Evolutionary conservation across 2,329 filamentous ascomycete genomes (phyloP).

Genomic region (Dothideomycetidae sp.): DNA sequence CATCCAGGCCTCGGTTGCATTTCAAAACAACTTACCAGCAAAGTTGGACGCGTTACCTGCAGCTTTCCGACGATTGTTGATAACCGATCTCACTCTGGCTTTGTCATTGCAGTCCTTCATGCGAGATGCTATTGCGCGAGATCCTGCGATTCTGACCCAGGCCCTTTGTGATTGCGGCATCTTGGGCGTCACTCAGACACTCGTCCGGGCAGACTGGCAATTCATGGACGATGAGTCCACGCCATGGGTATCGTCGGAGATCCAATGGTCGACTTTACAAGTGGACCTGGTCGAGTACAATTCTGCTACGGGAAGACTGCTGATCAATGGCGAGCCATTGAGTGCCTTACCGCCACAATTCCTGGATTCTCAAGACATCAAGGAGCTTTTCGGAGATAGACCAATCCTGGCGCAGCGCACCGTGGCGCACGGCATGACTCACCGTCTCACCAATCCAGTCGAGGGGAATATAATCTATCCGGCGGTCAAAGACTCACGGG

Average conservation of each 20-base stretch:
- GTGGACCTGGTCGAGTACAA: conserved; percentile 22
- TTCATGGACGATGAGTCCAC: neutral
- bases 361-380: conserved; percentile 29
- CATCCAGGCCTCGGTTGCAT: conserved; percentile 27
- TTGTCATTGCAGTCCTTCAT: conserved; percentile 23
- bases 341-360: conserved; percentile 39
- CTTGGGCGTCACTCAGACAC: neutral
- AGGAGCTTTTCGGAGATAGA: conserved; percentile 40
- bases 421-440: conserved; percentile 37
- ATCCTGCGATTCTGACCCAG: conserved; percentile 1
- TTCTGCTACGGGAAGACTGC: conserved; percentile 33
- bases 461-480: conserved; percentile 39
- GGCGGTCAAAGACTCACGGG: conserved; percentile 28
- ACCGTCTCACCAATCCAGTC: conserved; percentile 28
- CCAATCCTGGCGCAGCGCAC: conserved; percentile 41
- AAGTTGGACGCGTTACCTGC: neutral
- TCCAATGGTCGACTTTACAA: neutral
- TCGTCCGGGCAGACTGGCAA: neutral
- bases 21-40: conserved; percentile 33
- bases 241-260: neutral
- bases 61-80: neutral
- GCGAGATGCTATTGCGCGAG: conserved; percentile 33
- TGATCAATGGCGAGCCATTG: conserved; percentile 35
- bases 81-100: neutral
- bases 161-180: neutral